Evolutionary conservation across 73 alveolate species (phyloP).

Genomic region (Stentor roeselii): DNA sequence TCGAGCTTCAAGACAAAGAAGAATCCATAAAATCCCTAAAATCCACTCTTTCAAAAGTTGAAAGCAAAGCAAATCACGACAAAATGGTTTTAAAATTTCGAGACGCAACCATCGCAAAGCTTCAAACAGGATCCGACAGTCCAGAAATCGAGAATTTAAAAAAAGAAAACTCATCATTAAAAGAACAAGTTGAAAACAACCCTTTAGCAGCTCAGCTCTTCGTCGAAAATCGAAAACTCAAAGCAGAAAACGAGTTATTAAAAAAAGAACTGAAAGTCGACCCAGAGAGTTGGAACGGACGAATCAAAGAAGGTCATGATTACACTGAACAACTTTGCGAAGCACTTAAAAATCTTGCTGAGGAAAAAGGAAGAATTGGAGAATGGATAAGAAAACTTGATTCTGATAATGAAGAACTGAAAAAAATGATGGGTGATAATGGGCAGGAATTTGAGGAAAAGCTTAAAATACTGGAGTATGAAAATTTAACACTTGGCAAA

Average conservation of each 20-base stretch:
- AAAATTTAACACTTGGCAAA: not conserved
- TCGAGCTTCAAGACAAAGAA: slow-evolving; percentile 5
- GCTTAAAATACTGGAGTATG: not conserved
- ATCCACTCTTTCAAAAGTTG: slow-evolving; percentile 7
- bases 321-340: slow-evolving; percentile 1
- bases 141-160: not conserved
- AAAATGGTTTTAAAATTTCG: slow-evolving; percentile 32
- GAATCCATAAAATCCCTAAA: not conserved
- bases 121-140: not conserved
- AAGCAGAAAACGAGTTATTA: not conserved
- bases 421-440: slow-evolving; percentile 1
- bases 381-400: slow-evolving; percentile 19
- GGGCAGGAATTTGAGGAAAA: slow-evolving; percentile 16
- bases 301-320: slow-evolving; percentile 9
- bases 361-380: slow-evolving; percentile 23
- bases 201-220: slow-evolving; percentile 13
- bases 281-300: not conserved
- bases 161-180: slow-evolving; percentile 10
- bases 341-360: slow-evolving; percentile 9
- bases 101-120: slow-evolving; percentile 20
- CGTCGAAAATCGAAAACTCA: slow-evolving; percentile 15
- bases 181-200: not conserved
- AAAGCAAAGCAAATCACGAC: slow-evolving; percentile 29
- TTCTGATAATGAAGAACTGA: not conserved
- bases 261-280: not conserved